A percentile compares a stretch with the other conserved stretches of the same genome.
Evolutionary conservation across 2,329 filamentous ascomycete species (phyloP).

Genomic region (Fusarium sp.): DNA sequence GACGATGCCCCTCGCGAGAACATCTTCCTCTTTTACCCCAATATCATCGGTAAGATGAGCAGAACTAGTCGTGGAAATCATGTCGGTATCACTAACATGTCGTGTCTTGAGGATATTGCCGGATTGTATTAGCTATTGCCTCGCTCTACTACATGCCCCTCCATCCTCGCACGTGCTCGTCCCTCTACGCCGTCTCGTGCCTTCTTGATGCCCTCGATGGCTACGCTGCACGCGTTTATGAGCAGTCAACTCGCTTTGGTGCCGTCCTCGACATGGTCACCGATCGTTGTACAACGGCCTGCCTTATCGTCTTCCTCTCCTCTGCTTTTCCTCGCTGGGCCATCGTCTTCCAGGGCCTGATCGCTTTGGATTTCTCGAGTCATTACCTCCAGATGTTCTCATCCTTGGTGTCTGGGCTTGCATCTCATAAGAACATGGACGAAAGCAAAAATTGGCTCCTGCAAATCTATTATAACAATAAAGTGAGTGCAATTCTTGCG

Average conservation of each 20-base stretch:
- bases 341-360: constrained; percentile 92
- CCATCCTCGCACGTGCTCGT: constrained; percentile 92
- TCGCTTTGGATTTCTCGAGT: constrained; percentile 90
- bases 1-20: constrained; percentile 66
- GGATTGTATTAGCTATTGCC: constrained; percentile 82
- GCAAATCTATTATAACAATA: constrained; percentile 97
- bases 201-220: constrained; percentile 95
- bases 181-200: constrained; percentile 93
- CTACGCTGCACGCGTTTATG: constrained; percentile 79
- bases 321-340: constrained; percentile 95
- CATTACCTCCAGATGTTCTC: constrained; percentile 99
- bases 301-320: constrained; percentile 91
- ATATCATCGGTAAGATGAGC: constrained; percentile 74
- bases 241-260: constrained; percentile 94
- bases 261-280: constrained; percentile 99
- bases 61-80: neutral
- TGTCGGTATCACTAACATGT: constrained; percentile 32
- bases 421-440: constrained; percentile 92
- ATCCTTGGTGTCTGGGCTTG: constrained; percentile 81
- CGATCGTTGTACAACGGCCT: constrained; percentile 95
- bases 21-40: constrained; percentile 83
- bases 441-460: constrained; percentile 86
- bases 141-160: constrained; percentile 99
- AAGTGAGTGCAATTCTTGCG: constrained; percentile 63
- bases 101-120: constrained; percentile 69